Conservation (phyloP, 1,284 basidiomycete species). For the Austropuccinia psidii region DNA sequence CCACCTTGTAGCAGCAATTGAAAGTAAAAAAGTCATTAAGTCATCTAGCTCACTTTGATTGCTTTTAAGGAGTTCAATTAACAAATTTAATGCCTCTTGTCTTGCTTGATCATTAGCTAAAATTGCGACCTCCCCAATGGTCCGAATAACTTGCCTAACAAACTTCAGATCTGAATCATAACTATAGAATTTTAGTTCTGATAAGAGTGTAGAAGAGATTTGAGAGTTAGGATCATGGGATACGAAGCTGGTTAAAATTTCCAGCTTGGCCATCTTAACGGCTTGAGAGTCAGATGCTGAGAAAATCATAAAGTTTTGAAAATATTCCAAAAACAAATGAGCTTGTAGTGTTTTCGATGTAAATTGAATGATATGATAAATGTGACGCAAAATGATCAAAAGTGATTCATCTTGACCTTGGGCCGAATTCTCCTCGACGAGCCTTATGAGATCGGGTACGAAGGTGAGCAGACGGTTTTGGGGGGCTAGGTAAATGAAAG, state of each 20-base stretch:
- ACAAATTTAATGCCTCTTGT: constrained; percentile 63
- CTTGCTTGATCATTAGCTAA: constrained; percentile 39
- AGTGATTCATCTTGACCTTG: constrained; percentile 63
- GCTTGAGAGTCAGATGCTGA: constrained; percentile 15
- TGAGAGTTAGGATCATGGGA: neutral
- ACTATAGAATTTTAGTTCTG: constrained; percentile 26
- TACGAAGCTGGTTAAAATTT: constrained; percentile 25
- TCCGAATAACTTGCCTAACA: constrained; percentile 23
- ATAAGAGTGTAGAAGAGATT: constrained; percentile 1
- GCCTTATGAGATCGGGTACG: constrained; percentile 61
- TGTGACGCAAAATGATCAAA: constrained; percentile 61
- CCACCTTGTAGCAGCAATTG: constrained; percentile 55
- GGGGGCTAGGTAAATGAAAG: constrained; percentile 64
- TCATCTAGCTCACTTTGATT: constrained; percentile 61
- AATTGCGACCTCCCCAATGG: constrained; percentile 10
- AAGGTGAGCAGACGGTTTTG: constrained; percentile 56
- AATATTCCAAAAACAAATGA: constrained; percentile 19
- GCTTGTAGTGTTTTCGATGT: constrained; percentile 51
- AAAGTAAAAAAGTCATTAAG: neutral
- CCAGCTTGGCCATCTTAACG: constrained; percentile 24
- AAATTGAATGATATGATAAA: constrained; percentile 55
- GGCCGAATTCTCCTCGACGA: constrained; percentile 54
- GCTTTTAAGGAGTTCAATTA: constrained; percentile 58
- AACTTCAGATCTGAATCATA: constrained; percentile 17
- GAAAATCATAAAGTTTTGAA: constrained; percentile 21